Evolutionary conservation across 495 filamentous ascomycete species (phyloP).

Genomic region (Xeromyces bisporus): DNA sequence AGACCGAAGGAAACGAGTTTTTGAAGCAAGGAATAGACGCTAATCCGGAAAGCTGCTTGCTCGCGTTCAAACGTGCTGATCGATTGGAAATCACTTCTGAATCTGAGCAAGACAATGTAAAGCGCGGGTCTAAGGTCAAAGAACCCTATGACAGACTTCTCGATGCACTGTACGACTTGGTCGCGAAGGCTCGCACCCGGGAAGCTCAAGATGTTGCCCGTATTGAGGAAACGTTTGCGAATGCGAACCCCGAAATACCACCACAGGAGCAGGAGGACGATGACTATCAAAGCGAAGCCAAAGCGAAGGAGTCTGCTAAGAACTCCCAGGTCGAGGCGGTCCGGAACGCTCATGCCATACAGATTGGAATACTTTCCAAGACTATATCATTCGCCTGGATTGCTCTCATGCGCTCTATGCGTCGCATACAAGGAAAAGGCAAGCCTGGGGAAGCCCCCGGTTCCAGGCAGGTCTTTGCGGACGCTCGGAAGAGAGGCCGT

Average conservation of each 20-base stretch:
- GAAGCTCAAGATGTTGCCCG: conserved; percentile 54
- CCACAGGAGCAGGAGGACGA: conserved; percentile 47
- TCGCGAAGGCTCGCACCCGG: conserved; percentile 52
- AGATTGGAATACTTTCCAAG: conserved; percentile 54
- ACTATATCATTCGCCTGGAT: conserved; percentile 88
- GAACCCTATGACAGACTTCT: conserved; percentile 71
- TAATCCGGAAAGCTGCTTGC: conserved; percentile 81
- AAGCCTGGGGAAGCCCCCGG: conserved; percentile 53
- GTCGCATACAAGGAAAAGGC: conserved; percentile 86
- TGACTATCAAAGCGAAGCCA: conserved; percentile 37
- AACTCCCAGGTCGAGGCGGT: conserved; percentile 53
- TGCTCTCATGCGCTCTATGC: conserved; percentile 80
- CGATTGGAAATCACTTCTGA: conserved; percentile 56
- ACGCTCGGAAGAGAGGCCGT: conserved; percentile 69
- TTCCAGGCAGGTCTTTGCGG: conserved; percentile 67
- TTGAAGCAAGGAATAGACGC: conserved; percentile 66
- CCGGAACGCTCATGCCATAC: conserved; percentile 48
- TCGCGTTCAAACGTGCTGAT: conserved; percentile 81
- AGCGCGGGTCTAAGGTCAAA: conserved; percentile 55
- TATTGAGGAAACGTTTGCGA: conserved; percentile 43
- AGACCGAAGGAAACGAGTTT: conserved; percentile 55
- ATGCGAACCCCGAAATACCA: conserved; percentile 23
- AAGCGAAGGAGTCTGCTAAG: conserved; percentile 36
- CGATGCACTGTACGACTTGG: conserved; percentile 66
- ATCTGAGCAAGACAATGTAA: conserved; percentile 48